These are phyloP conservation scores for Aurinia saxatilis DNA, from an alignment of 345 rosid species.

Conservation along the genomic window DNA sequence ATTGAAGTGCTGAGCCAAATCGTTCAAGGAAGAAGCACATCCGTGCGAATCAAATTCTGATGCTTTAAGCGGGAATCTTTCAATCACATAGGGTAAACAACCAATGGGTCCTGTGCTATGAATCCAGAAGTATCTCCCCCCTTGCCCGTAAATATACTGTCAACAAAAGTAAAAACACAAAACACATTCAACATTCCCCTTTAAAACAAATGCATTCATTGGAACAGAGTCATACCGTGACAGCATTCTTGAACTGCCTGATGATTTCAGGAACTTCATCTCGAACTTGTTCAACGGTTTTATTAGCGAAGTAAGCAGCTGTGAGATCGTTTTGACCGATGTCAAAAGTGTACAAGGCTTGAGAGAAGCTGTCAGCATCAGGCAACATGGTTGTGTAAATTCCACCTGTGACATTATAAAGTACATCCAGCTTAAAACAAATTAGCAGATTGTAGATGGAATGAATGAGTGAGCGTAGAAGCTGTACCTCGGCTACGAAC, in stretches of 20 bases:
- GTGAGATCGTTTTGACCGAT: conserved; percentile 76
- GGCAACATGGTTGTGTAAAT: conserved; percentile 38
- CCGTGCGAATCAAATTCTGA: conserved; percentile 52
- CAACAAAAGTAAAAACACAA: neutral
- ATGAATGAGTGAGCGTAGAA: neutral
- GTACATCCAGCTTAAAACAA: no score
- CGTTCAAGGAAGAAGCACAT: conserved; percentile 48
- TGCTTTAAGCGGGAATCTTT: conserved; percentile 36
- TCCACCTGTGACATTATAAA: conserved; percentile 26
- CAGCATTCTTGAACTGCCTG: conserved; percentile 30
- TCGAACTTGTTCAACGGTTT: conserved; percentile 35
- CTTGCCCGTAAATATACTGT: conserved; percentile 47
- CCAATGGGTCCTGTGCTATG: conserved; percentile 73
- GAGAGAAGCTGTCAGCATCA: conserved; percentile 33
- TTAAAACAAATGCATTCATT: neutral
- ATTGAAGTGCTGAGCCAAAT: conserved; percentile 56
- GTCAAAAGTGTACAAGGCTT: conserved; percentile 61
- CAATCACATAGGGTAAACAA: conserved; percentile 55
- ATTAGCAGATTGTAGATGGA: no score
- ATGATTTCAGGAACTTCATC: conserved; percentile 45
- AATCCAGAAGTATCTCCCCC: conserved; percentile 72
- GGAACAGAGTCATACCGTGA: conserved; percentile 26
- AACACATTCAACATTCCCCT: neutral
- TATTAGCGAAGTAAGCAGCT: conserved; percentile 43
- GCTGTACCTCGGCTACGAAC: conserved; percentile 38